These are phyloP conservation scores for Fraxinus albicans DNA, from an alignment of 305 asterid species.

Conservation along the genomic window DNA sequence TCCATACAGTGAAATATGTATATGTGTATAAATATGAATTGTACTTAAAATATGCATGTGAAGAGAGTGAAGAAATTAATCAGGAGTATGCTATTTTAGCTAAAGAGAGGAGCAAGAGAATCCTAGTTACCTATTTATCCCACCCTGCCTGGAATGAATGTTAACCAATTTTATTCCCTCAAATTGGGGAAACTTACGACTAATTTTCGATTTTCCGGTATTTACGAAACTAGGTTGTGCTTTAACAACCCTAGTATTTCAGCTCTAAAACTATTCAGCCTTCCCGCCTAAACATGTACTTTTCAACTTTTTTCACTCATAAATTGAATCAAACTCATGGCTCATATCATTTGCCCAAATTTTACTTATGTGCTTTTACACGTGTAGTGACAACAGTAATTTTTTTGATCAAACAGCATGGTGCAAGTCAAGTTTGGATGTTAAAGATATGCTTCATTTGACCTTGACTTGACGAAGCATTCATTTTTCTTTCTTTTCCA, in stretches of 20 bases:
- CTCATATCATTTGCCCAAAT: neutral
- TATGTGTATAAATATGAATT: neutral
- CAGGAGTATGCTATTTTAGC: neutral
- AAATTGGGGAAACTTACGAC: neutral
- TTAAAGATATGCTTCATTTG: neutral
- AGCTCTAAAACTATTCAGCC: neutral
- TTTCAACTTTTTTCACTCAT: neutral
- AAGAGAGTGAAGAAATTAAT: neutral
- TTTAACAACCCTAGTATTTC: neutral
- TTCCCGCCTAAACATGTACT: neutral
- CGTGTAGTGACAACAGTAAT: neutral
- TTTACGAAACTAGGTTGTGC: neutral
- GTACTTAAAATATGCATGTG: conserved; percentile 2
- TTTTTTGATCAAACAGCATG: neutral
- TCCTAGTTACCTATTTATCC: neutral
- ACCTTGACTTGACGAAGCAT: neutral
- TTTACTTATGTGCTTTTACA: conserved; percentile 8
- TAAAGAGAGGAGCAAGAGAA: conserved; percentile 7
- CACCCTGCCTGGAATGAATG: neutral
- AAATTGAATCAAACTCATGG: neutral
- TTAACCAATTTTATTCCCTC: neutral
- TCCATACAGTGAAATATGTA: neutral
- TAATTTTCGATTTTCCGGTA: neutral
- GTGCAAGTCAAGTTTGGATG: neutral
- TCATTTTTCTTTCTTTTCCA: neutral